Percentiles rank a stretch among this genome's conserved stretches.
Conservation (phyloP, 2,329 filamentous ascomycete species). For the Cladorrhinum sp. region DNA sequence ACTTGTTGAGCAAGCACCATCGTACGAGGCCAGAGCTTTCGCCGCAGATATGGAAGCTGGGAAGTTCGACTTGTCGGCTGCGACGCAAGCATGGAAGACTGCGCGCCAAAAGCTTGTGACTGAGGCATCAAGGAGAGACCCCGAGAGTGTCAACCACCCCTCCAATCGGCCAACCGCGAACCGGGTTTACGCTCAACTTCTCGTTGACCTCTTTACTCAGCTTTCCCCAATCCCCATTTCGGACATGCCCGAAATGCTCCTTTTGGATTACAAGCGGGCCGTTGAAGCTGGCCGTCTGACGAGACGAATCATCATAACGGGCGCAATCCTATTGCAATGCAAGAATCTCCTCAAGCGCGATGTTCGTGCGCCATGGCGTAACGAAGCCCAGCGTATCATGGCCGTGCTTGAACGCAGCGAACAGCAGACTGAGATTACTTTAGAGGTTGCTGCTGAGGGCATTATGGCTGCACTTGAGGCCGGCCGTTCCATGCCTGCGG, state of each 20-base stretch:
- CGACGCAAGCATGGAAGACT: conserved; percentile 63
- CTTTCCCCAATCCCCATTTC: conserved; percentile 52
- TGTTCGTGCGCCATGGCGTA: conserved; percentile 73
- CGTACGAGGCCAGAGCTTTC: conserved; percentile 74
- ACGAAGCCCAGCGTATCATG: conserved; percentile 69
- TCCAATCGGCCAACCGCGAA: conserved; percentile 62
- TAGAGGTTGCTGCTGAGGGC: conserved; percentile 56
- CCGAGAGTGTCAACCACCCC: conserved; percentile 62
- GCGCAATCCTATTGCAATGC: conserved; percentile 72
- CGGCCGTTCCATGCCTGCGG: conserved; percentile 62
- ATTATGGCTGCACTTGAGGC: conserved; percentile 62
- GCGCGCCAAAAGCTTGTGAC: conserved; percentile 62
- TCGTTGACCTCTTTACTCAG: conserved; percentile 72
- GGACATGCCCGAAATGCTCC: conserved; percentile 69
- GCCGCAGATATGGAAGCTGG: conserved; percentile 60
- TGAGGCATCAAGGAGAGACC: conserved; percentile 66
- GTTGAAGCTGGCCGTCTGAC: conserved; percentile 54
- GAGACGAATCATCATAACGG: conserved; percentile 67
- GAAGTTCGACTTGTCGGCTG: conserved; percentile 53
- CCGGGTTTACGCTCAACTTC: conserved; percentile 71
- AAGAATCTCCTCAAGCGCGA: conserved; percentile 83
- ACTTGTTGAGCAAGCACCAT: conserved; percentile 66
- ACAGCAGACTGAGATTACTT: conserved; percentile 39
- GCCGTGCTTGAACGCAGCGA: conserved; percentile 59
- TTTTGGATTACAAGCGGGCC: conserved; percentile 65